Evolutionary conservation across 2,329 filamentous ascomycete species (phyloP).

Genomic region (Akanthomyces dipterigenus): DNA sequence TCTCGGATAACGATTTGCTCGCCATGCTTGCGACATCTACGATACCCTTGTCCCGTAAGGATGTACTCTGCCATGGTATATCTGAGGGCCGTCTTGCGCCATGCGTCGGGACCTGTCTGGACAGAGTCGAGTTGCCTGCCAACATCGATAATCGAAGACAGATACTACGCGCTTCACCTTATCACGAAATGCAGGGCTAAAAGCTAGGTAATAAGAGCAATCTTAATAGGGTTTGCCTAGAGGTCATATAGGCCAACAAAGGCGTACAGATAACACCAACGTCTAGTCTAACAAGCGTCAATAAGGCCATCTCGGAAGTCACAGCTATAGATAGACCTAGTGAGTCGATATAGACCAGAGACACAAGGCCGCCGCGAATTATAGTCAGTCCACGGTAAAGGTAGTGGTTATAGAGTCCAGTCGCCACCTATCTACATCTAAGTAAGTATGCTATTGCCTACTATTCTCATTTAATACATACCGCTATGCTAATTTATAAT

Average conservation of each 20-base stretch:
- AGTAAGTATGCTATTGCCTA: too few species aligned
- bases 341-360: slow-evolving; percentile 15
- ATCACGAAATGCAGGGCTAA: slow-evolving; percentile 8
- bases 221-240: slow-evolving; percentile 14
- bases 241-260: slow-evolving; percentile 13
- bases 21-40: too few species aligned
- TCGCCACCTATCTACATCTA: slow-evolving; percentile 10
- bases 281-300: slow-evolving; percentile 13
- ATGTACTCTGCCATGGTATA: too few species aligned
- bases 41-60: too few species aligned
- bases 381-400: slow-evolving; percentile 24
- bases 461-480: too few species aligned
- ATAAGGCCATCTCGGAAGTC: not conserved
- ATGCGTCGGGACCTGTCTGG: too few species aligned
- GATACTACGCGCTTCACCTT: too few species aligned
- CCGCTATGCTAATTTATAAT: slow-evolving; percentile 16
- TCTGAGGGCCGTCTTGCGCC: too few species aligned
- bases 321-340: not conserved
- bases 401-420: slow-evolving; percentile 20
- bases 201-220: slow-evolving; percentile 12
- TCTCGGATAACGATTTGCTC: too few species aligned
- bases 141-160: too few species aligned
- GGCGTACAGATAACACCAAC: slow-evolving; percentile 10
- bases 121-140: too few species aligned
- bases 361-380: slow-evolving; percentile 23